These are phyloP conservation scores for Bocquillonia castaneifolia DNA, from an alignment of 441 rosid genomes.

Conservation along the genomic window DNA sequence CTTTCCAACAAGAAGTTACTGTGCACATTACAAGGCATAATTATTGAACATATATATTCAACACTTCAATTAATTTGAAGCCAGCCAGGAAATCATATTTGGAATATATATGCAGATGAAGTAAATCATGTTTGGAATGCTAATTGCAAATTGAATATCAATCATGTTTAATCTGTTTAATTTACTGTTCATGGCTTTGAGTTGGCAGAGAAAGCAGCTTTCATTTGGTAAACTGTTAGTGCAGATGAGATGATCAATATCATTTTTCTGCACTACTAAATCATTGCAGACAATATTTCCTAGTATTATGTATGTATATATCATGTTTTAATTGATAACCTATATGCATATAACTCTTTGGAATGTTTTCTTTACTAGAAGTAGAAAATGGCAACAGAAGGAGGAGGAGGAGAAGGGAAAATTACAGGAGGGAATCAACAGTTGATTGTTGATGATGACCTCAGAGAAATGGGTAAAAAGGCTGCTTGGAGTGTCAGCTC, in stretches of 20 bases:
- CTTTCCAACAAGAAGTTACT: conserved; percentile 6
- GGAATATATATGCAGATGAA: not conserved
- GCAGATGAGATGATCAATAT: too few relatives aligned
- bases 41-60: not conserved
- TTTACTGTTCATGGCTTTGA: too few relatives aligned
- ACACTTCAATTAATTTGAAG: not conserved
- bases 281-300: not conserved
- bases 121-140: not conserved
- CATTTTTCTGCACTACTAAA: too few relatives aligned
- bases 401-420: conserved; percentile 87
- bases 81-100: conserved; percentile 4
- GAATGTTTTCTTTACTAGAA: too few relatives aligned
- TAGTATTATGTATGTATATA: too few relatives aligned
- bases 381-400: conserved; percentile 71
- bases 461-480: conserved; percentile 85
- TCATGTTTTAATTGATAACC: too few relatives aligned
- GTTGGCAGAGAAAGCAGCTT: too few relatives aligned
- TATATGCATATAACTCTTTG: too few relatives aligned
- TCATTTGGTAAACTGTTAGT: too few relatives aligned
- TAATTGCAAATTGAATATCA: too few relatives aligned
- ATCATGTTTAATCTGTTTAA: too few relatives aligned
- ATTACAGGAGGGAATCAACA: conserved; percentile 67
- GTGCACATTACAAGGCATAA: not conserved
- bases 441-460: conserved; percentile 62
- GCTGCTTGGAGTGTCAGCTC: conserved; percentile 99